These are phyloP conservation scores for Cercospora beticola DNA, from an alignment of 2,329 filamentous ascomycete genomes.

Conservation along the genomic window DNA sequence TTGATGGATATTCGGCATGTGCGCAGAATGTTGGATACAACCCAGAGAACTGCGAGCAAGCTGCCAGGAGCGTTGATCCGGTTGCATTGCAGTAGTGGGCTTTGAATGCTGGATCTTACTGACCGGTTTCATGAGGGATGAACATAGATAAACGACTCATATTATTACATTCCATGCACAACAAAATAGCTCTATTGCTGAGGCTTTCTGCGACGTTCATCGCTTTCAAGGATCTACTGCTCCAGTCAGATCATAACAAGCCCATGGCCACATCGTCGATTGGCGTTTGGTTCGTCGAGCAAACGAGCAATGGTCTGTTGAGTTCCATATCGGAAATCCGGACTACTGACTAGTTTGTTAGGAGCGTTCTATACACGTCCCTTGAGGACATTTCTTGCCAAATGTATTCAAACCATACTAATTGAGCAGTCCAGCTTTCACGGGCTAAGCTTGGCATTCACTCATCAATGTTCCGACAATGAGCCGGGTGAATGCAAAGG, in stretches of 20 bases:
- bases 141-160: background rate
- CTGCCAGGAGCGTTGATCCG: conserved; percentile 23
- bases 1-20: conserved; percentile 28
- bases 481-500: no score
- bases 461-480: no score
- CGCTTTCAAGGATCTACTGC: background rate
- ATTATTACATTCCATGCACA: background rate
- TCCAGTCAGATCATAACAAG: background rate
- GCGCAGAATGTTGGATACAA: conserved; percentile 30
- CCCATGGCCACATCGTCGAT: no score
- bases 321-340: no score
- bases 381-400: no score
- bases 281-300: background rate
- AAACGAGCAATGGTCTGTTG: background rate
- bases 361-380: no score
- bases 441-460: no score
- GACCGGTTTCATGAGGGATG: background rate
- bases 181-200: background rate
- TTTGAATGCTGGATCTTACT: background rate
- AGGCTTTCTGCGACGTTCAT: background rate
- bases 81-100: conserved; percentile 13
- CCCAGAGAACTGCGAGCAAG: conserved; percentile 28
- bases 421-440: no score
- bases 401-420: no score
- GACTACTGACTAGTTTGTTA: no score